Conservation (phyloP, 139 green algal species). For the Picochlorum sp. region DNA sequence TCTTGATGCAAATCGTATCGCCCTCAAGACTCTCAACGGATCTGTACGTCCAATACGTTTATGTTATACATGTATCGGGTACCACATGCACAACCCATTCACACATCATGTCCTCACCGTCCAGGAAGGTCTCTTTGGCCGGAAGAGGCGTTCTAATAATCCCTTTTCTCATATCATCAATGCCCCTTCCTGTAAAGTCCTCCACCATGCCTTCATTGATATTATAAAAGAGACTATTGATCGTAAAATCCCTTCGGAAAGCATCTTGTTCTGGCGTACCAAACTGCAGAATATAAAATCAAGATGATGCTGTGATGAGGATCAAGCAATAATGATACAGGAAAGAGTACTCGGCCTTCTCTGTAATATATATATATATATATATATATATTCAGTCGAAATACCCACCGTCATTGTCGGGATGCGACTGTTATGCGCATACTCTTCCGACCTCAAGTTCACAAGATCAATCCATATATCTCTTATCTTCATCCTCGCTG, state of each 20-base stretch:
- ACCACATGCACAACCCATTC: not conserved
- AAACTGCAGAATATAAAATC: too few species aligned
- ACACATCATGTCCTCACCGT: too few species aligned
- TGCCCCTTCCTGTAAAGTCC: slow-evolving; percentile 74
- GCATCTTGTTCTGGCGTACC: slow-evolving; percentile 72
- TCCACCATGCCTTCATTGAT: slow-evolving; percentile 72
- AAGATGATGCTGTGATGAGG: too few species aligned
- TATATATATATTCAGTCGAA: too few species aligned
- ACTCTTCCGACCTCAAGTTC: slow-evolving; percentile 90
- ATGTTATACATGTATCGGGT: not conserved
- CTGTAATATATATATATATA: too few species aligned
- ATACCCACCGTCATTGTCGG: slow-evolving; percentile 79
- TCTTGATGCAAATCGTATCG: slow-evolving; percentile 77
- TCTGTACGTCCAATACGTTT: slow-evolving; percentile 27
- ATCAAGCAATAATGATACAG: not conserved
- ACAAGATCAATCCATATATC: slow-evolving; percentile 83
- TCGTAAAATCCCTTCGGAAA: slow-evolving; percentile 83
- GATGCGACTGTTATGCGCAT: slow-evolving; percentile 75
- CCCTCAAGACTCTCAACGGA: slow-evolving; percentile 81
- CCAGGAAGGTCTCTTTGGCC: slow-evolving; percentile 78
- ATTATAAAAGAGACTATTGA: slow-evolving; percentile 98
- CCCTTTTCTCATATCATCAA: slow-evolving; percentile 70
- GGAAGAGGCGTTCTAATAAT: slow-evolving; percentile 88
- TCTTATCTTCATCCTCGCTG: slow-evolving; percentile 72
- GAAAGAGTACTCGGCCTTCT: not conserved